Conservation (phyloP, 495 filamentous ascomycete species). For the Penicillium longicatenatum region DNA sequence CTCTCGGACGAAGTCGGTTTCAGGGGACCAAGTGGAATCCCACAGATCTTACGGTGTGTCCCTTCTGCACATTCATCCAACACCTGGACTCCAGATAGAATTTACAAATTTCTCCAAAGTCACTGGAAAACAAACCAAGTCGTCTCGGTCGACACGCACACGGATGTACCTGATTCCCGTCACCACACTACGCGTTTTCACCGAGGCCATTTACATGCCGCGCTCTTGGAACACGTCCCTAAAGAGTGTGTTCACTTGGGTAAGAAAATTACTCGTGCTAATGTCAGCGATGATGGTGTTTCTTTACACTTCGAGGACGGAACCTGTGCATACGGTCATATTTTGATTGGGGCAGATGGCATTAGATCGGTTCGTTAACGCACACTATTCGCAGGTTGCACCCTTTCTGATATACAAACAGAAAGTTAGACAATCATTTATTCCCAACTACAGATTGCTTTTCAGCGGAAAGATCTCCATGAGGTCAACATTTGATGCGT, state of each 20-base stretch:
- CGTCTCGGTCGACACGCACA: slow-evolving; percentile 40
- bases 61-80: background rate
- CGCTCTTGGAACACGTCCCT: slow-evolving; percentile 44
- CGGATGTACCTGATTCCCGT: slow-evolving; percentile 38
- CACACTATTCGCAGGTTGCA: background rate
- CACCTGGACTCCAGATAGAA: background rate
- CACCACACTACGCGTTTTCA: slow-evolving; percentile 51
- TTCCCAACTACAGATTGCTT: slow-evolving; percentile 40
- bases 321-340: slow-evolving; percentile 26
- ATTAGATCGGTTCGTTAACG: slow-evolving; percentile 31
- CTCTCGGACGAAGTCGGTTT: slow-evolving; percentile 44
- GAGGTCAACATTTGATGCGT: slow-evolving; percentile 47
- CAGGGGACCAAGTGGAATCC: slow-evolving; percentile 41
- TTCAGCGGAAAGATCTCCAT: slow-evolving; percentile 50
- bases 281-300: slow-evolving; percentile 20
- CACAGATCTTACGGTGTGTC: slow-evolving; percentile 34
- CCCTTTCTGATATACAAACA: slow-evolving; percentile 2
- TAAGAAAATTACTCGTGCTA: slow-evolving; percentile 22
- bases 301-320: slow-evolving; percentile 34
- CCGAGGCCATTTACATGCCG: slow-evolving; percentile 48
- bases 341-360: slow-evolving; percentile 41
- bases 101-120: slow-evolving; percentile 1
- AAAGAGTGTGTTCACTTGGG: slow-evolving; percentile 28
- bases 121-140: slow-evolving; percentile 51
- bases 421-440: slow-evolving; percentile 37